Evolutionary conservation across 768 basidiomycete genomes (phyloP).

Genomic region (Mycena rosella): DNA sequence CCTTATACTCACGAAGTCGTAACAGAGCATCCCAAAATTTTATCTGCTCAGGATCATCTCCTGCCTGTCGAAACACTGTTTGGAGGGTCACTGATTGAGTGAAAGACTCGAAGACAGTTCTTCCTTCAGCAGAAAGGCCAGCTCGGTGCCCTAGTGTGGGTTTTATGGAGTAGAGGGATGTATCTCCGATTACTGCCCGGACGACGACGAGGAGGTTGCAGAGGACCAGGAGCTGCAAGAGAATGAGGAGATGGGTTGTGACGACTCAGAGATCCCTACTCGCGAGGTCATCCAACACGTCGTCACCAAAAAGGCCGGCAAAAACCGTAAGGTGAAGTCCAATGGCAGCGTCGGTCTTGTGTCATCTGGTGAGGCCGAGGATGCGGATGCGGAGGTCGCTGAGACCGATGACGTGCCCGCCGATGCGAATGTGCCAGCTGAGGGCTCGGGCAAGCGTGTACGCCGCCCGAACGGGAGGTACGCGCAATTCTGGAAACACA

Average conservation of each 20-base stretch:
- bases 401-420: neutral
- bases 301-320: neutral
- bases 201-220: constrained; percentile 8
- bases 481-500: constrained; percentile 5
- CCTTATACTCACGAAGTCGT: too few species aligned
- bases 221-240: constrained; percentile 10
- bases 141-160: too few species aligned
- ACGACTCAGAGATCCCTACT: constrained; percentile 14
- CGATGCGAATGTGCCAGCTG: neutral
- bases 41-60: too few species aligned
- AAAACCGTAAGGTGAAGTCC: neutral
- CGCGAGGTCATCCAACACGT: constrained; percentile 6
- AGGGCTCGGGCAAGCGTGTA: neutral
- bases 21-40: too few species aligned
- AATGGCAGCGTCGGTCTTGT: neutral
- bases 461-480: neutral
- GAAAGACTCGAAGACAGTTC: too few species aligned
- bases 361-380: neutral
- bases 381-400: neutral
- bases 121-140: too few species aligned
- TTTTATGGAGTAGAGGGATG: too few species aligned
- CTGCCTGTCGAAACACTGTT: too few species aligned
- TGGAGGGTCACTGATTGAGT: too few species aligned
- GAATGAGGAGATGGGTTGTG: constrained; percentile 3
- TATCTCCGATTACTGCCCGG: constrained; percentile 2